phyloP scores from a whole-genome alignment of 306 rosid genomes.

The Gleditsia sinensis region DNA sequence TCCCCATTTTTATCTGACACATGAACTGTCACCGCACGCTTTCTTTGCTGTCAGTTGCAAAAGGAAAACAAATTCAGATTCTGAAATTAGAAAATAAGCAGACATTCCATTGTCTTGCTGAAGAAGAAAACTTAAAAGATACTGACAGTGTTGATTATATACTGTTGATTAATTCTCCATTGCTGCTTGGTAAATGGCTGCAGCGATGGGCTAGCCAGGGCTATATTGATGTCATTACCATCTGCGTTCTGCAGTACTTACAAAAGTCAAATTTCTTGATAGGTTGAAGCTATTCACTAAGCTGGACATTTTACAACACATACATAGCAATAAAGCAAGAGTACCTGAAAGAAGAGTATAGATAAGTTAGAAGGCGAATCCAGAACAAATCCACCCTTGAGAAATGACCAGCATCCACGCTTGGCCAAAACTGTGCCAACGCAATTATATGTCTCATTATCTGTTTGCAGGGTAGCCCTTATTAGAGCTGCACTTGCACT shows the following conservation, averaged over 20 bases:
- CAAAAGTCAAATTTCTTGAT: not conserved
- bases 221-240: constrained; percentile 43
- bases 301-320: not conserved
- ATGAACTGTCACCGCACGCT: constrained; percentile 75
- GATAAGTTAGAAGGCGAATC: constrained; percentile 49
- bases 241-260: constrained; percentile 47
- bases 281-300: not conserved
- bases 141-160: constrained; percentile 66
- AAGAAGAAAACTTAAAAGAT: not conserved
- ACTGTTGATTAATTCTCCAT: constrained; percentile 76
- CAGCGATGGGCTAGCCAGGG: constrained; percentile 62
- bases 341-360: constrained; percentile 61
- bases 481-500: constrained; percentile 55
- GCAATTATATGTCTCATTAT: constrained; percentile 45
- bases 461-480: constrained; percentile 60
- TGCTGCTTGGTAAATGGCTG: constrained; percentile 74
- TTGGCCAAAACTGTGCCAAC: constrained; percentile 77
- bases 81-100: not conserved
- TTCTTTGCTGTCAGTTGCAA: constrained; percentile 57
- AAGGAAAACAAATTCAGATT: not conserved
- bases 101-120: not conserved
- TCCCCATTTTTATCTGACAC: constrained; percentile 65
- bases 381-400: constrained; percentile 87
- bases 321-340: not conserved
- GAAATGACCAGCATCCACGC: constrained; percentile 91